A percentile compares a stretch with the other conserved stretches of the same genome.
These are phyloP conservation scores for Chrysanthemum seticuspe DNA, from an alignment of 129 eudicot genomes.

Conservation along the genomic window DNA sequence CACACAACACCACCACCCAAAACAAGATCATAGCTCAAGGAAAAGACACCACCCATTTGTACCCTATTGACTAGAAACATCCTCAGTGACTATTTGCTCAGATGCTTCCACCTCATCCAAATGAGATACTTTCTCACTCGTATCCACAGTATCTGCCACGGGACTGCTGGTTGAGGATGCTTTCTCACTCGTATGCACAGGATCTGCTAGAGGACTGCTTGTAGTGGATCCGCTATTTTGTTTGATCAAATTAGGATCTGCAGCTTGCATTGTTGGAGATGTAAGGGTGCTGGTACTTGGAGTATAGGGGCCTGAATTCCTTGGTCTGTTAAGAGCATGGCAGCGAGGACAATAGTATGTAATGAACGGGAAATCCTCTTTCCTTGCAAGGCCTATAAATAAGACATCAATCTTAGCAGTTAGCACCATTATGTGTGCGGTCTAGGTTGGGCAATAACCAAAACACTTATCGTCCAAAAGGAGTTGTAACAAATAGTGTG, in stretches of 20 bases:
- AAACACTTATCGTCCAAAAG: too few species aligned
- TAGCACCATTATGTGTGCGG: constrained; percentile 4
- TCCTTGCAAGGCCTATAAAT: constrained; percentile 83
- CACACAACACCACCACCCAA: constrained; percentile 10
- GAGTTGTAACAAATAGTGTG: too few species aligned
- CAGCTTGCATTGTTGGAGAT: constrained; percentile 24
- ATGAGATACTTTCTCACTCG: constrained; percentile 26
- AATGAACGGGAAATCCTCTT: constrained; percentile 81
- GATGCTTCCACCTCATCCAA: constrained; percentile 28
- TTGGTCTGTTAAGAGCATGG: constrained; percentile 74
- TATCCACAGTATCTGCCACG: not conserved
- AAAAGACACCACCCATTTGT: not conserved
- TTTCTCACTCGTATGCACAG: constrained; percentile 5
- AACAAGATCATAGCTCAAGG: not conserved
- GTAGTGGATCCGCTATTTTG: constrained; percentile 14
- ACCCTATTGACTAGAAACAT: constrained; percentile 20
- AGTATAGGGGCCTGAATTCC: constrained; percentile 36
- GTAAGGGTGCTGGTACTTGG: constrained; percentile 35
- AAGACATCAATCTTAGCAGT: not conserved
- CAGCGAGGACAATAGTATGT: constrained; percentile 95
- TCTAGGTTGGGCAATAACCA: too few species aligned
- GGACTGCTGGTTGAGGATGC: constrained; percentile 6
- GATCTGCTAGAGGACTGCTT: constrained; percentile 7
- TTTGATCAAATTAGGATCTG: constrained; percentile 16
- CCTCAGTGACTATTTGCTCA: not conserved